Evolutionary conservation across 768 basidiomycete genomes (phyloP), one percentile per base, ranked within the genome.

Genomic region (Mycena albidolilacea): DNA sequence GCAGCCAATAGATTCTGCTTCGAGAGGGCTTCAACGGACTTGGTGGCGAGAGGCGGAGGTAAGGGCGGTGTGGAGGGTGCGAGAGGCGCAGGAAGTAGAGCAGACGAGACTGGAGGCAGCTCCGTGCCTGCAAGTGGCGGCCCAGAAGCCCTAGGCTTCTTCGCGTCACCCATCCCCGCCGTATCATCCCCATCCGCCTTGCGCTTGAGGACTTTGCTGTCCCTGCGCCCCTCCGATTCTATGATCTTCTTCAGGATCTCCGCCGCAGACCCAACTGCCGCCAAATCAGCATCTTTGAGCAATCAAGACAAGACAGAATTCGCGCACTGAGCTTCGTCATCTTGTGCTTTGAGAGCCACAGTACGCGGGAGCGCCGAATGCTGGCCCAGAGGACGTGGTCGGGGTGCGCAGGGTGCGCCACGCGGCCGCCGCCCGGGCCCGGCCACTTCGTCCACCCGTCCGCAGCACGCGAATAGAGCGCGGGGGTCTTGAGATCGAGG

Each of bases 391-490:
- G 64, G 14, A 69, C 21, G 14, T 23, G 43, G 19, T 35, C 57
- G n/a, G 63, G 63, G 3, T 48, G 35, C 7, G 19, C 9, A 1
- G 72, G 72, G 35, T 73, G 72, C 3, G 19, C 38, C 67, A 30
- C 67, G 35, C 23, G 67, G 48, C 10, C 50, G 70, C 37, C 10
- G 12, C 59, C 38, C 8, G 72, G 58, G 2, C 72, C 72, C 0
- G 62, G 72, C 72, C 72, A 73, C 2, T 12, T 4, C 4, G 30
- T 65, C 72, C 72, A 73, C 11, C 67, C 67, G 14, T 21, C 62
- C 7, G 17, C 57, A 73, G 2, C 64, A 63, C 4, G 55, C 72
- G 50, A 43, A 69, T 15, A 73, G 30, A 15, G 57, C 57, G 6
- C 63, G 6, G 72, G 64, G 0, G 48, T 43, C 30, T 69, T 69